Conservation (phyloP, 345 rosid species). For the Bruguiera sexangula region DNA sequence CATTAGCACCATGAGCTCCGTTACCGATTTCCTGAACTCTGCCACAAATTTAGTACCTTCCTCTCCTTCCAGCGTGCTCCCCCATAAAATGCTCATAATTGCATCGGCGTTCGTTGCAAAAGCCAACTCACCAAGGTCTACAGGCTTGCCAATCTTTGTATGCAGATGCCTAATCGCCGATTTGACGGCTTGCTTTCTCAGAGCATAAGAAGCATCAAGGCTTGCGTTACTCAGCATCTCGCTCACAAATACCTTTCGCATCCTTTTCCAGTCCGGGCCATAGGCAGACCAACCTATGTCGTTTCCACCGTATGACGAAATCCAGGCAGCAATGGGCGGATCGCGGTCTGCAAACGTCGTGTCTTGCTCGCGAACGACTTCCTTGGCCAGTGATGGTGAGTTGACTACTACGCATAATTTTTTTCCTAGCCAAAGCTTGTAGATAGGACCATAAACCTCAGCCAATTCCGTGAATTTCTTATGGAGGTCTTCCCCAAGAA, state of each 20-base stretch:
- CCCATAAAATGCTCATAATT: slow-evolving; percentile 38
- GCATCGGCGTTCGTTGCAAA: slow-evolving; percentile 17
- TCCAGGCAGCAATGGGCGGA: slow-evolving; percentile 21
- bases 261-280: slow-evolving; percentile 27
- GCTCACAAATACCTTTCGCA: slow-evolving; percentile 33
- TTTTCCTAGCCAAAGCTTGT: slow-evolving; percentile 36
- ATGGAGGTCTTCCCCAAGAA: slow-evolving; percentile 31
- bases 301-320: slow-evolving; percentile 18
- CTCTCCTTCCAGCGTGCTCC: slow-evolving; percentile 27
- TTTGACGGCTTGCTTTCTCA: slow-evolving; percentile 30
- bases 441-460: slow-evolving; percentile 33
- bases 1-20: slow-evolving; percentile 20
- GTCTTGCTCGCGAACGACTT: slow-evolving; percentile 43
- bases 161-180: slow-evolving; percentile 19
- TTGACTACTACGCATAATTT: slow-evolving; percentile 30
- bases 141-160: slow-evolving; percentile 7
- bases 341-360: slow-evolving; percentile 31
- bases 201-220: slow-evolving; percentile 28
- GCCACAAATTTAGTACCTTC: not conserved
- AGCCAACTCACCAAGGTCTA: slow-evolving; percentile 36
- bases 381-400: slow-evolving; percentile 30
- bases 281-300: slow-evolving; percentile 29
- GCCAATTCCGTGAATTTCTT: slow-evolving; percentile 28
- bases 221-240: slow-evolving; percentile 35
- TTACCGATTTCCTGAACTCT: slow-evolving; percentile 20